Base-by-base conservation (phyloP, 2,329 filamentous ascomycete genomes). In the Verticillium albo-atrum region DNA sequence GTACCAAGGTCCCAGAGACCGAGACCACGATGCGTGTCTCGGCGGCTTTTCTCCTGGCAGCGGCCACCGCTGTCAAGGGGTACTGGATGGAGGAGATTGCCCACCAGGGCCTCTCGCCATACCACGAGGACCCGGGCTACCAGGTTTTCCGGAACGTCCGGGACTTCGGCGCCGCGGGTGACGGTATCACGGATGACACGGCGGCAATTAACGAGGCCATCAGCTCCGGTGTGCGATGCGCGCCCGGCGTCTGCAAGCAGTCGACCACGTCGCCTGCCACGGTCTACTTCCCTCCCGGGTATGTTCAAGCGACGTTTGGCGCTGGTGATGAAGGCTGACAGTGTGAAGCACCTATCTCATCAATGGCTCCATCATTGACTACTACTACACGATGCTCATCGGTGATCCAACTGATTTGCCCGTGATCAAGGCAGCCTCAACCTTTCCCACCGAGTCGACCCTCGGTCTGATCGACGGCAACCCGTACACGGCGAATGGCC, bases 381-480 rank as follows among this genome's bases (percentile, higher is more conserved):
- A 88, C 74, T 95, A 93, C 76, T 91, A 92, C 70, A 92, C 90
- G 1, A 88, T 91, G 71, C 80, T 95, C 62, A 81, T 92, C 30
- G 90, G 90, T 47, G 88, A 93, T 71, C 84, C 88, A 10, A 79
- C 77, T 23, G 72, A 81, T 62, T 78, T 82, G 59, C 77, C 89
- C 6, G 77, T 80, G 3, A 77, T 88, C 58, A 82, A 82, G 65
- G 84, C 84, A 2, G 74, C 78, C 1, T 61, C 78, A 0, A 73
- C 70, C 37, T 88, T 88, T 65, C 65, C 67, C 9, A 65, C 67
- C 10, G 60, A 66, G 17, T 63, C 62, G 27, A 76, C 69, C 30
- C 73, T 79, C 20, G 78, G 76, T 4, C 70, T 84, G 35, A 74
- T 83, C 23, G 80, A 83, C 54, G 76, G 75, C 3, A 77, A 82